Evolutionary conservation across 2,329 filamentous ascomycete genomes (phyloP).

Genomic region (Aaosphaeria arxii): DNA sequence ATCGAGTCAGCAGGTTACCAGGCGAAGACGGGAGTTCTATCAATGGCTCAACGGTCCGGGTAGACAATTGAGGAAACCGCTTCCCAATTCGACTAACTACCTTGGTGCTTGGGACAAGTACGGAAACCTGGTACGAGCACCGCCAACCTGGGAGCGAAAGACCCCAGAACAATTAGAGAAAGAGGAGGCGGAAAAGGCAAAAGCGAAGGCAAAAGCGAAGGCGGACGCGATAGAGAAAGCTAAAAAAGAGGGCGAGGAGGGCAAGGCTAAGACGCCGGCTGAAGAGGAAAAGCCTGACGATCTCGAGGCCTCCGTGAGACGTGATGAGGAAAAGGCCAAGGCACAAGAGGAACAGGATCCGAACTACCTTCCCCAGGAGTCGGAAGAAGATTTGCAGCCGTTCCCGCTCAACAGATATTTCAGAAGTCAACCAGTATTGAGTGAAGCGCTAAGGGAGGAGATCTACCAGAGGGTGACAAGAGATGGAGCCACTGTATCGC

Average conservation of each 20-base stretch:
- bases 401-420: constrained; percentile 76
- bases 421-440: constrained; percentile 68
- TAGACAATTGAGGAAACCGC: constrained; percentile 45
- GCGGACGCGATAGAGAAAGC: constrained; percentile 20
- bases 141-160: constrained; percentile 15
- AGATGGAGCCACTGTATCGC: constrained; percentile 64
- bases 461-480: constrained; percentile 68
- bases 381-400: constrained; percentile 45
- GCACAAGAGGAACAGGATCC: constrained; percentile 3
- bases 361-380: constrained; percentile 26
- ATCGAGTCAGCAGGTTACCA: constrained; percentile 42
- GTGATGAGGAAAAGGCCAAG: constrained; percentile 11
- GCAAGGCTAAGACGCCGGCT: constrained; percentile 13
- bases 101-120: constrained; percentile 51
- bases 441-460: constrained; percentile 67
- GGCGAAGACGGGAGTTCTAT: constrained; percentile 55
- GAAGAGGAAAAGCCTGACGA: constrained; percentile 29
- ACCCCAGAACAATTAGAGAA: background rate
- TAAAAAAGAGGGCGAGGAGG: constrained; percentile 10
- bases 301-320: constrained; percentile 21
- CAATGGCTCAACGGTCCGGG: constrained; percentile 59
- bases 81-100: constrained; percentile 54
- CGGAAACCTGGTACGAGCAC: constrained; percentile 46
- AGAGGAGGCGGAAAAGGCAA: background rate
- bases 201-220: constrained; percentile 2